These are phyloP conservation scores for Rhodomyrtus psidioides DNA, from an alignment of 441 rosid genomes.

Conservation along the genomic window DNA sequence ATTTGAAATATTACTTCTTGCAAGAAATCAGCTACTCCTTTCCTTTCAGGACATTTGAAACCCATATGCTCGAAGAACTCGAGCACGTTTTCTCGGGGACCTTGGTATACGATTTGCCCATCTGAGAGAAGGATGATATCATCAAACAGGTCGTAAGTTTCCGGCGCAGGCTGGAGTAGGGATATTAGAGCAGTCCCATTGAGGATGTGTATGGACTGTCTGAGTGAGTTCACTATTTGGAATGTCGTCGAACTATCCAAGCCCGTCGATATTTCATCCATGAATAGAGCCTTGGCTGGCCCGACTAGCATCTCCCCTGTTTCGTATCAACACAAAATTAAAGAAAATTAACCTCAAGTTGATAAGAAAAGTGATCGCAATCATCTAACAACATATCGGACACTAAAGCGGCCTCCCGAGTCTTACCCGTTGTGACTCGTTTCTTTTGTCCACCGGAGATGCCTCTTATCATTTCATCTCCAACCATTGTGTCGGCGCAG, in stretches of 20 bases:
- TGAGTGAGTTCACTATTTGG: constrained; percentile 70
- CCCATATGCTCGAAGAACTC: constrained; percentile 77
- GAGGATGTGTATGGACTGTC: constrained; percentile 61
- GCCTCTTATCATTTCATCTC: constrained; percentile 81
- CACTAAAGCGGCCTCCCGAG: neutral
- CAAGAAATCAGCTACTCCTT: constrained; percentile 84
- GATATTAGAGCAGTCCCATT: constrained; percentile 73
- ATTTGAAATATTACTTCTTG: constrained; percentile 41
- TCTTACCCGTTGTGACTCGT: constrained; percentile 79
- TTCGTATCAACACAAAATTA: neutral
- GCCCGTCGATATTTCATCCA: constrained; percentile 96
- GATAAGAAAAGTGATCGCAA: neutral
- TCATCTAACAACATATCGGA: neutral
- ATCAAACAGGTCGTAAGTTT: constrained; percentile 79
- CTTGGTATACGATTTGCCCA: constrained; percentile 71
- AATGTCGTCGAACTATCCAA: constrained; percentile 85
- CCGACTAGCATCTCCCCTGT: constrained; percentile 86
- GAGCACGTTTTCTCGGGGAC: constrained; percentile 65
- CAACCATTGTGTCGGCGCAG: constrained; percentile 79
- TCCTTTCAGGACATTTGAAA: constrained; percentile 79
- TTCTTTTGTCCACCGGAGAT: constrained; percentile 90
- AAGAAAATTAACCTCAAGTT: neutral
- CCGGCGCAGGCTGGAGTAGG: constrained; percentile 96
- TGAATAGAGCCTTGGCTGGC: constrained; percentile 64
- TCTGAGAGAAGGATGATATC: constrained; percentile 80